Percentiles rank a stretch among this genome's conserved stretches.
Conservation (phyloP, 768 basidiomycete species). For the Boletus patriciae region DNA sequence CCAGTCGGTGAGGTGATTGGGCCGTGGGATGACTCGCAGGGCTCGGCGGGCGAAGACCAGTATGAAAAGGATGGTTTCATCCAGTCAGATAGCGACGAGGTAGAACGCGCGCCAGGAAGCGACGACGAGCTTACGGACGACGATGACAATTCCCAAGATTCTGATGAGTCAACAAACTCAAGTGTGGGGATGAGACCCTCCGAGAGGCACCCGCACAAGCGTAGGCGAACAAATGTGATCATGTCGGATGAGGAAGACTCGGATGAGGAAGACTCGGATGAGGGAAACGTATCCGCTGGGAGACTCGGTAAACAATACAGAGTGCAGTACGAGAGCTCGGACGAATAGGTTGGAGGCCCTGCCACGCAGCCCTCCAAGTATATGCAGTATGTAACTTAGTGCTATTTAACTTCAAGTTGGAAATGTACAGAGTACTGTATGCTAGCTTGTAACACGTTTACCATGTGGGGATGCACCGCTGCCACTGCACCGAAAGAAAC, state of each 20-base stretch:
- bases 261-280: slow-evolving; percentile 3
- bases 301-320: slow-evolving; percentile 4
- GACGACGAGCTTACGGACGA: background rate
- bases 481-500: too few species aligned
- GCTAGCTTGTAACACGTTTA: background rate
- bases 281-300: background rate
- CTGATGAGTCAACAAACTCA: background rate
- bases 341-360: background rate
- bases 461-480: background rate
- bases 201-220: background rate
- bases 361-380: too few species aligned
- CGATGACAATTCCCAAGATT: background rate
- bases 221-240: background rate
- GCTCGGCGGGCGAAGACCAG: slow-evolving; percentile 13
- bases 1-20: slow-evolving; percentile 18
- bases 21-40: slow-evolving; percentile 8
- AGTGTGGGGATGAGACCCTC: background rate
- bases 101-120: background rate
- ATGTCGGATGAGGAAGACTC: slow-evolving; percentile 14
- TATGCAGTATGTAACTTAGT: background rate
- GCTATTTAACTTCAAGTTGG: background rate
- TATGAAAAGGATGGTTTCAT: slow-evolving; percentile 11
- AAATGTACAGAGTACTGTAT: background rate
- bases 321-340: background rate
- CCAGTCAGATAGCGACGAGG: background rate